Conservation (phyloP, 75 land plant species). For the Ceratopteris richardii region DNA sequence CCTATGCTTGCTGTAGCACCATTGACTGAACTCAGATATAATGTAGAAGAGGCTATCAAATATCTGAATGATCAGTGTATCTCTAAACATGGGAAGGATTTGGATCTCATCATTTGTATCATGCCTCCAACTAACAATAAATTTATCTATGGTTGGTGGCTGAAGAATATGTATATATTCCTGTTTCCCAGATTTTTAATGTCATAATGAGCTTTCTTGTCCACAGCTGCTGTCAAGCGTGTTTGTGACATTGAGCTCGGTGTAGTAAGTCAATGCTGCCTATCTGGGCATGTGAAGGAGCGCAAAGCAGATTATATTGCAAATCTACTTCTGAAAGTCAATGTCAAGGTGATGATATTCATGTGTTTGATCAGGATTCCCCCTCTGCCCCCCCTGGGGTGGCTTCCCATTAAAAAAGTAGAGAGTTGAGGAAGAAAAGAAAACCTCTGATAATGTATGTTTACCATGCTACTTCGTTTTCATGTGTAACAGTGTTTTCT, state of each 20-base stretch:
- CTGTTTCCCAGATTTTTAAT: background rate
- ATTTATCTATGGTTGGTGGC: conserved; percentile 11
- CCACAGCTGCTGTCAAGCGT: conserved; percentile 17
- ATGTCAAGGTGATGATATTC: conserved; percentile 14
- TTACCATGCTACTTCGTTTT: too few species aligned
- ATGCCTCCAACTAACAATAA: conserved; percentile 15
- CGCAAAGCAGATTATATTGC: conserved; percentile 16
- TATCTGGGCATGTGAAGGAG: conserved; percentile 13
- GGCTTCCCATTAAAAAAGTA: background rate
- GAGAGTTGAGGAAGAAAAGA: background rate
- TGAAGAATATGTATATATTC: background rate
- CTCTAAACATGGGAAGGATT: background rate
- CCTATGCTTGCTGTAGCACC: conserved; percentile 3
- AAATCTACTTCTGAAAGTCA: conserved; percentile 21
- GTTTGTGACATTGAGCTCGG: conserved; percentile 22
- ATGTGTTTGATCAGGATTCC: background rate
- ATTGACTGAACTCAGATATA: background rate
- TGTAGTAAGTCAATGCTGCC: conserved; percentile 16
- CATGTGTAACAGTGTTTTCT: too few species aligned
- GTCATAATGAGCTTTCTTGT: background rate
- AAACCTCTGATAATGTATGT: too few species aligned
- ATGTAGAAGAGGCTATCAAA: conserved; percentile 9
- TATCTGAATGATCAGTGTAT: background rate
- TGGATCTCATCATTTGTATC: conserved; percentile 17
- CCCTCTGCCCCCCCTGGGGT: background rate